phyloP scores from a whole-genome alignment of 2,329 filamentous ascomycete genomes.

The Colletotrichum destructivum region DNA sequence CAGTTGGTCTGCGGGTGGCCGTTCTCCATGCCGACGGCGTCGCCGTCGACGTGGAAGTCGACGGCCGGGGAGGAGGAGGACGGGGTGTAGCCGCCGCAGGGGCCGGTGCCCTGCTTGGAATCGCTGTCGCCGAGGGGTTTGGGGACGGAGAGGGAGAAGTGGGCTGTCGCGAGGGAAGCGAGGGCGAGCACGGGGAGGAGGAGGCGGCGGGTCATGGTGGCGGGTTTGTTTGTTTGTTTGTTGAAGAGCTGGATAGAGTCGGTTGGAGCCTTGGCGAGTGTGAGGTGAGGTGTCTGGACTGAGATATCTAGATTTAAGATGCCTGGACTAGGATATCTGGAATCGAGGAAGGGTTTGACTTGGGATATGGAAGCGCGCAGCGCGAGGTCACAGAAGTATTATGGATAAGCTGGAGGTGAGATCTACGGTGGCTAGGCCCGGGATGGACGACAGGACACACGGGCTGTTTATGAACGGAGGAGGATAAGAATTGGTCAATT shows the following conservation, averaged over 20 bases:
- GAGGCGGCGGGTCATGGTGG: conserved; percentile 41
- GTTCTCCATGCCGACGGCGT: conserved; percentile 63
- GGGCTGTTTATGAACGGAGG: conserved; percentile 24
- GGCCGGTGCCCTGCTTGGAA: conserved; percentile 59
- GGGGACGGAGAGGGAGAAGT: conserved; percentile 69
- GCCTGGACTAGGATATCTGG: too few species aligned
- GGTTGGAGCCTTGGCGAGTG: background rate
- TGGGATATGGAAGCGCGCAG: background rate
- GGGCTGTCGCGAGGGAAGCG: conserved; percentile 60
- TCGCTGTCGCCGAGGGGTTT: conserved; percentile 62
- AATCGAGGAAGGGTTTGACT: background rate
- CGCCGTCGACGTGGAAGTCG: conserved; percentile 71
- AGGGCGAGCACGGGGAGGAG: conserved; percentile 57
- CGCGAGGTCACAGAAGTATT: background rate
- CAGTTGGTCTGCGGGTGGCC: conserved; percentile 69
- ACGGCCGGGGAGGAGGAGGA: conserved; percentile 57
- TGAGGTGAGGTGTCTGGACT: too few species aligned
- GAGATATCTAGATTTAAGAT: too few species aligned
- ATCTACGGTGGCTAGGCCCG: background rate
- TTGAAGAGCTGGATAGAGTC: background rate
- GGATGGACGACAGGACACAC: background rate
- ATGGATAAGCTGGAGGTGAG: background rate
- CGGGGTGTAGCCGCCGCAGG: conserved; percentile 69
- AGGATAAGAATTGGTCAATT: conserved; percentile 16
- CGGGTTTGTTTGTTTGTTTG: background rate